Conservation (phyloP, 495 filamentous ascomycete genomes). For the Glarea lozoyensis region DNA sequence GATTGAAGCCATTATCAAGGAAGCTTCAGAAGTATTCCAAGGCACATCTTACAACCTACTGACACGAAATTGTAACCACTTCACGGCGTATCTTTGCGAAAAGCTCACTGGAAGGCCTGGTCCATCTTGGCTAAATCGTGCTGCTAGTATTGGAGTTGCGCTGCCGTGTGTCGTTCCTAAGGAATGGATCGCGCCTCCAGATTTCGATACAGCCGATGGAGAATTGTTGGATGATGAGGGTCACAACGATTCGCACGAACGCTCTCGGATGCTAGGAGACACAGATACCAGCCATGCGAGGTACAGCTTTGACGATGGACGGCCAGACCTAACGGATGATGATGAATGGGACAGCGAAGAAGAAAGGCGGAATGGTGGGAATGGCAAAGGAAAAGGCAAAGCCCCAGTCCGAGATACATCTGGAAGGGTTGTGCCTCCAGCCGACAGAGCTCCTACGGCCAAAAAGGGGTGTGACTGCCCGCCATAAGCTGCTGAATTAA, state of each 20-base stretch:
- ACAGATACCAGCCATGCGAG: slow-evolving; percentile 18
- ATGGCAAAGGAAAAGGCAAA: slow-evolving; percentile 33
- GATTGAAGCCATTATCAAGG: slow-evolving; percentile 56
- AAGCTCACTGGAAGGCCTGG: slow-evolving; percentile 53
- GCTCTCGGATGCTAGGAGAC: slow-evolving; percentile 42
- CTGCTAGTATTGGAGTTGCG: slow-evolving; percentile 64
- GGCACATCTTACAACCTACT: slow-evolving; percentile 69
- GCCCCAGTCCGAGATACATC: slow-evolving; percentile 28
- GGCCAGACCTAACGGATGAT: slow-evolving; percentile 10
- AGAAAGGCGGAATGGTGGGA: slow-evolving; percentile 22
- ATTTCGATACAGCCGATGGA: slow-evolving; percentile 61
- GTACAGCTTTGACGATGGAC: slow-evolving; percentile 15
- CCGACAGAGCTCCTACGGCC: slow-evolving; percentile 28
- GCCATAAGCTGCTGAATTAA: slow-evolving; percentile 1
- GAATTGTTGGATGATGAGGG: slow-evolving; percentile 53
- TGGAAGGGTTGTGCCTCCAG: slow-evolving; percentile 29
- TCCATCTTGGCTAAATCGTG: slow-evolving; percentile 69
- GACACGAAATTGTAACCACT: slow-evolving; percentile 77
- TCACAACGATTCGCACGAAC: slow-evolving; percentile 38
- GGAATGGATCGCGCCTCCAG: slow-evolving; percentile 71
- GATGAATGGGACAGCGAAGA: slow-evolving; percentile 22
- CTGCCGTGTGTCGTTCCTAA: slow-evolving; percentile 71
- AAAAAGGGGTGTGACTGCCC: slow-evolving; percentile 10
- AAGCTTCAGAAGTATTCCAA: slow-evolving; percentile 55
- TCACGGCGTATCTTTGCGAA: slow-evolving; percentile 60